A percentile compares a stretch with the other conserved stretches of the same genome.
These are phyloP conservation scores for Ceriops zippeliana DNA, from an alignment of 345 rosid genomes.

Conservation along the genomic window DNA sequence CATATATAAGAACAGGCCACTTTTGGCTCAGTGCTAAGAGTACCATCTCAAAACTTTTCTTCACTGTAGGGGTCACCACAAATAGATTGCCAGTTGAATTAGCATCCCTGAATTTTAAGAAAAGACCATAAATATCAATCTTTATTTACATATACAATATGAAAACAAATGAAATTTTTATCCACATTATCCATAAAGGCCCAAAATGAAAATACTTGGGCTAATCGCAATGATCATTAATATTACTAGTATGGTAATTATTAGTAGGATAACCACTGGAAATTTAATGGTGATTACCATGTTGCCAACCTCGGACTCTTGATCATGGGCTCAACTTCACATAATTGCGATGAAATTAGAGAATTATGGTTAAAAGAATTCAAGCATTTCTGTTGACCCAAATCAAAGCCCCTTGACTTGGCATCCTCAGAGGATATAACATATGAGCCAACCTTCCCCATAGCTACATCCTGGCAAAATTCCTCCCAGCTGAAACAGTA, in stretches of 20 bases:
- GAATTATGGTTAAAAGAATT: slow-evolving; percentile 34
- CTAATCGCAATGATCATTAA: not conserved
- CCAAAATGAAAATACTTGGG: not conserved
- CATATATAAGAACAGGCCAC: slow-evolving; percentile 93
- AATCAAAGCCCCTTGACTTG: slow-evolving; percentile 23
- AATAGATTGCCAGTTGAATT: slow-evolving; percentile 45
- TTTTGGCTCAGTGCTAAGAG: slow-evolving; percentile 75
- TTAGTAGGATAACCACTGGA: not conserved
- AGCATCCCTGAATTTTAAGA: slow-evolving; percentile 51
- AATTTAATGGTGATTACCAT: slow-evolving; percentile 38
- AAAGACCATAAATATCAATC: not conserved
- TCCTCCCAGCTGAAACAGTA: slow-evolving; percentile 70
- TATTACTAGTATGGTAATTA: too few relatives aligned
- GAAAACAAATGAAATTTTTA: not conserved
- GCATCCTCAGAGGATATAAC: slow-evolving; percentile 35
- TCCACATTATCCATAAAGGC: not conserved
- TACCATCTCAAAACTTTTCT: slow-evolving; percentile 74
- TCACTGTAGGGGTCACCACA: slow-evolving; percentile 54
- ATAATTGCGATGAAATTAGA: slow-evolving; percentile 23
- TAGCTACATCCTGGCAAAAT: slow-evolving; percentile 67
- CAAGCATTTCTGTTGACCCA: slow-evolving; percentile 32
- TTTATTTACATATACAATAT: not conserved
- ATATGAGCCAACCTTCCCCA: slow-evolving; percentile 67
- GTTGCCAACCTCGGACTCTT: slow-evolving; percentile 40
- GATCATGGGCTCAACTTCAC: slow-evolving; percentile 40